These are phyloP conservation scores for Cryptomeria japonica DNA, from an alignment of 75 land plant species.

Conservation along the genomic window DNA sequence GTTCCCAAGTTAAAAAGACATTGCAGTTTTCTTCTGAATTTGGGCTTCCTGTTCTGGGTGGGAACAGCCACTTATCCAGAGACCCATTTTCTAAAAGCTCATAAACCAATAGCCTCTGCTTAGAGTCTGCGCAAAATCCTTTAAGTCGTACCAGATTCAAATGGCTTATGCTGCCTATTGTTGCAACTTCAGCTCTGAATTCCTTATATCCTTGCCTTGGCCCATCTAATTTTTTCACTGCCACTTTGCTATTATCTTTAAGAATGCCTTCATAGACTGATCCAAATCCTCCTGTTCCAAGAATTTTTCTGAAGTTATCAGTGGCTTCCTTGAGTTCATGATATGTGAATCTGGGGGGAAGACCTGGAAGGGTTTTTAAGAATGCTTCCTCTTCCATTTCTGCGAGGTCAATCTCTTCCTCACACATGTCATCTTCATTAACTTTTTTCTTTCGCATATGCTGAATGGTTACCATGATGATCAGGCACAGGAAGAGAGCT, in stretches of 20 bases:
- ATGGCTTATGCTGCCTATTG: constrained; percentile 42
- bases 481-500: background rate
- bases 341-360: constrained; percentile 34
- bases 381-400: constrained; percentile 21
- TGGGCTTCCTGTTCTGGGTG: constrained; percentile 13
- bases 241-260: constrained; percentile 15
- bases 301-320: constrained; percentile 16
- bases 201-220: constrained; percentile 20
- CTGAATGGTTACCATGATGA: background rate
- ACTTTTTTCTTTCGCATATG: constrained; percentile 7
- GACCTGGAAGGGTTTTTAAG: constrained; percentile 26
- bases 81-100: constrained; percentile 29
- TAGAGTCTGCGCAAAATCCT: constrained; percentile 33
- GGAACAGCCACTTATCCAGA: constrained; percentile 28
- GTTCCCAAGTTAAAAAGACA: constrained; percentile 14
- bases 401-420: background rate
- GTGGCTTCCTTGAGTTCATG: constrained; percentile 27
- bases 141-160: constrained; percentile 32
- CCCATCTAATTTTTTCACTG: constrained; percentile 24
- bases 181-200: constrained; percentile 38
- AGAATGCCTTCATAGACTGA: constrained; percentile 20
- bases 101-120: constrained; percentile 32
- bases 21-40: background rate
- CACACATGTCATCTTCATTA: background rate
- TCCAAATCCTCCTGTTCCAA: constrained; percentile 44